Evolutionary conservation across 176 grass and related monocot species (phyloP), one percentile per base, ranked within the genome.

Genomic region (Carex littledalei): DNA sequence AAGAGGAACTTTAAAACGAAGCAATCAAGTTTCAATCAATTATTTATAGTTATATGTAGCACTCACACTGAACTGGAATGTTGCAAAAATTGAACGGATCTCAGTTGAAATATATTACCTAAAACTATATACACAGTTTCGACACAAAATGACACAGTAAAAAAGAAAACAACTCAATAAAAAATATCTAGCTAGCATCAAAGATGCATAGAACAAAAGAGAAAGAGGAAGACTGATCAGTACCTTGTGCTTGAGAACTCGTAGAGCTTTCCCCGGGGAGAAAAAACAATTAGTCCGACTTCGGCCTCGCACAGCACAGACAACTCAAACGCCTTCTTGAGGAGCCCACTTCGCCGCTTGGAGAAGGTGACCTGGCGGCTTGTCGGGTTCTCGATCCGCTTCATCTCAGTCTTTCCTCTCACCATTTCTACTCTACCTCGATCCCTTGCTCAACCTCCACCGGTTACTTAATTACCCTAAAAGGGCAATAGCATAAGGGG

Each of bases 331-430:
- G 81, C 81, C 43, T 83, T 83, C 81, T 83, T 83, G 20, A 83
- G 81, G 1, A 83, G 81, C 41, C 81, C 81, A 21, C 63, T 83
- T 54, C 81, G 57, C 81, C 81, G 57, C 81, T 83, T 83, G 8
- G 81, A 83, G 22, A 83, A 83, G 47, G 81, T 83, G 43, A 83
- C 81, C 63, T 83, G 81, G 15, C 81, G 81, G 20, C 81, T 83
- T 3, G 81, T 83, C 81, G 81, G 81, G 26, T 83, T 83, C 60
- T 83, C 81, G 47, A 83, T 83, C 81, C 62, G 32, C 5, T 83
- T 83, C 81, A 83, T 67, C 81, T 83, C n/a, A 2, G 81, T 83
- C 63, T 83, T 83, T 54, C 81, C 81, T 61, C 81, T 83, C 34
- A 83, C 81, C 81, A 83, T 83, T 83, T 83, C 64, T 56, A 14